These are phyloP conservation scores for Chlamydomonas reinhardtii DNA, from an alignment of 163 green algal species.

Conservation along the genomic window DNA sequence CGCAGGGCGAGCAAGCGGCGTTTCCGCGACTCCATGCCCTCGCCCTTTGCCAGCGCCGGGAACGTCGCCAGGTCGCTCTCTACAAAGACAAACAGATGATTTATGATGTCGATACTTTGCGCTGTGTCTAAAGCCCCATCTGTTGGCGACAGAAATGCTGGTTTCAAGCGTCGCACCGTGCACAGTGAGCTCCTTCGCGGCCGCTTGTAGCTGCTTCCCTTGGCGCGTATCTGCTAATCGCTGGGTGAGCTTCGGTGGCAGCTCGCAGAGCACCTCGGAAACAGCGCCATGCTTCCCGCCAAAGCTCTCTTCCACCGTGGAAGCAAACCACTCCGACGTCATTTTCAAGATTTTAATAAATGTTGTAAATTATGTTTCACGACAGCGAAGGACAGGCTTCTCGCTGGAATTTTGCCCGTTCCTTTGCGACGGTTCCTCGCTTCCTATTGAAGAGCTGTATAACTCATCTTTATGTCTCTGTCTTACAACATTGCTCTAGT, in stretches of 20 bases:
- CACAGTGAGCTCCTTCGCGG: not conserved
- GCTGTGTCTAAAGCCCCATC: not conserved
- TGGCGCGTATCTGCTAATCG: not conserved
- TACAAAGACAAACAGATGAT: not conserved
- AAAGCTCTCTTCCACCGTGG: constrained; percentile 5
- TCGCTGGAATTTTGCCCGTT: too few species aligned
- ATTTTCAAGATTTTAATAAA: not conserved
- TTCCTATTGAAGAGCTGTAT: too few species aligned
- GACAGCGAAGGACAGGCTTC: too few species aligned
- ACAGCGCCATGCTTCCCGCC: not conserved
- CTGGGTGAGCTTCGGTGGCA: constrained; percentile 36
- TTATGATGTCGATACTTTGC: not conserved
- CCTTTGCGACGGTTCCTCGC: too few species aligned
- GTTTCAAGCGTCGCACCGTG: constrained; percentile 9
- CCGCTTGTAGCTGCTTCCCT: not conserved
- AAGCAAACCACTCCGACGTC: constrained; percentile 32
- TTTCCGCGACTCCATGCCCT: constrained; percentile 7
- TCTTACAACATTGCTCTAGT: too few species aligned
- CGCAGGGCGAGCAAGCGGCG: not conserved
- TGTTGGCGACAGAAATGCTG: not conserved
- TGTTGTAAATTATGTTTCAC: not conserved
- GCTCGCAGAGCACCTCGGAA: constrained; percentile 18
- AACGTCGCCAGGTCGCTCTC: constrained; percentile 23
- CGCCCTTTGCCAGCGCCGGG: not conserved
- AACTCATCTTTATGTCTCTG: too few species aligned